Base-by-base conservation (phyloP, 208 protist genomes). In the Acanthamoeba healyi region DNA sequence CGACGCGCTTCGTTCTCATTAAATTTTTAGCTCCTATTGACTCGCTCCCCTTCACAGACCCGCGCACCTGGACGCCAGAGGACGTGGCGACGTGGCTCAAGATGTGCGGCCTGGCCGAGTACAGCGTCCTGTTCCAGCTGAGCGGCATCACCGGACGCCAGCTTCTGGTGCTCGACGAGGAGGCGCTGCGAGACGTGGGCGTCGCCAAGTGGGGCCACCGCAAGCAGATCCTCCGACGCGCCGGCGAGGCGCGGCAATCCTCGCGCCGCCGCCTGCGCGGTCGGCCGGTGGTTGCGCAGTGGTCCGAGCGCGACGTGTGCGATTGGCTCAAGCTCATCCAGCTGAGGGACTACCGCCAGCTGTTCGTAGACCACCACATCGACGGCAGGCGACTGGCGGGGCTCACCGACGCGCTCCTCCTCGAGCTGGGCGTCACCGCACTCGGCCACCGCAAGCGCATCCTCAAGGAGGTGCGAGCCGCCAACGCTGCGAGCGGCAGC, bases 371-470 rank as follows among this genome's bases (percentile, higher is more conserved):
- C 34, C 67, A 77, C 38, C n/a, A 5, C 19, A 77, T 77, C 38
- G 67, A 77, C 38, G 67, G 67, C 34, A 6, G 6, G 5, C 34
- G 34, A n/a, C 67, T 77, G 12, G 12, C 19, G 0, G 29, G 34
- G 12, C 34, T 77, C 0, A n/a, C 29, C 38, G 67, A 77, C 67
- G 34, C 67, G 15, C 1, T 2, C 29, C 67, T 77, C 67, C 3
- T 44, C 10, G 67, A 77, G 67, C 10, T 77, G 67, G 67, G 67
- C 34, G 24, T 77, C 36, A 26, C 15, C 67, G 26, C 36, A 2
- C 67, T 77, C 34, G 67, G 67, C 19, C 67, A 77, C 67, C 67
- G 67, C 67, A 77, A 77, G 36, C 67, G 67, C 38, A 24, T 77
- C 19, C 67, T 77, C 67, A 77, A 67, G 58, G 58, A n/a, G 58